phyloP scores from a whole-genome alignment of 352 stramenopile species.

The Phytophthora capsici region DNA sequence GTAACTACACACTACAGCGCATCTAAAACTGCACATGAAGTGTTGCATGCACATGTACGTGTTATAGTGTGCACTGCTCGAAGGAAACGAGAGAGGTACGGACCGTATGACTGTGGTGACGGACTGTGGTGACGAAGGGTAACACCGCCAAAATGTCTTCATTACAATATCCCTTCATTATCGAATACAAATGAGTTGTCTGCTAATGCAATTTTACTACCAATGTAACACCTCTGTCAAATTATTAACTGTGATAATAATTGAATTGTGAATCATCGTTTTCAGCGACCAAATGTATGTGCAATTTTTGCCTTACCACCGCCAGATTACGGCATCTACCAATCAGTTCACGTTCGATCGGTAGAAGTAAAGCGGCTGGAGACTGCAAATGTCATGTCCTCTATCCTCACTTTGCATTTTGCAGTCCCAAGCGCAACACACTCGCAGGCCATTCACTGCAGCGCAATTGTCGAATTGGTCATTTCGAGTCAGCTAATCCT shows the following conservation, averaged over 20 bases:
- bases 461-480: slow-evolving; percentile 33
- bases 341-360: slow-evolving; percentile 3
- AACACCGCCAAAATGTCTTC: slow-evolving; percentile 1
- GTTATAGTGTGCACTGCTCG: no score
- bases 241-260: not conserved
- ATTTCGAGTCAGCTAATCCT: no score
- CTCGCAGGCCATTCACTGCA: slow-evolving; percentile 15
- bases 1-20: not conserved
- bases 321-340: slow-evolving; percentile 5
- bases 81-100: not conserved
- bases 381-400: not conserved
- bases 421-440: slow-evolving; percentile 15
- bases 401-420: slow-evolving; percentile 33
- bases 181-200: no score
- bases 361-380: slow-evolving; percentile 9
- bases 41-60: no score
- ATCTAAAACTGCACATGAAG: not conserved
- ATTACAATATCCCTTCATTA: no score
- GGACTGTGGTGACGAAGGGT: not conserved
- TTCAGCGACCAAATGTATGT: no score
- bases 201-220: no score
- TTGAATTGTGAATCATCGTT: not conserved
- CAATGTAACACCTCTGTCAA: not conserved
- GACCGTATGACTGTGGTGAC: not conserved
- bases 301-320: slow-evolving; percentile 11